phyloP scores from a whole-genome alignment of 1,284 basidiomycete genomes.

The Tylopilus sp. region DNA sequence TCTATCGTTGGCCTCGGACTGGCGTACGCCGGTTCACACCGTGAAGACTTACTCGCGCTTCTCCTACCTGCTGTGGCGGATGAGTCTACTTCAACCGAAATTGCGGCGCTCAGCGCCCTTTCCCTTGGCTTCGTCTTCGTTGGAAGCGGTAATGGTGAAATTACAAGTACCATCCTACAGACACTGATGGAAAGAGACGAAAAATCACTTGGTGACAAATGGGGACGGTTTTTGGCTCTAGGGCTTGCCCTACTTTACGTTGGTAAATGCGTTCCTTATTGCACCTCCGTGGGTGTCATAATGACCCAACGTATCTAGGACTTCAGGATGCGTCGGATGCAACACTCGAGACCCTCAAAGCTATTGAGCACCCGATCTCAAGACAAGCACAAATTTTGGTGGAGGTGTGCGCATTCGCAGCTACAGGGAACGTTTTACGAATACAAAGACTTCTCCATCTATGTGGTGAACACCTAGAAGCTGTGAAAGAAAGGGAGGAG shows the following conservation, averaged over 20 bases:
- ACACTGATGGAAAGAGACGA: conserved; percentile 88
- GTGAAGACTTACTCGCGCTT: conserved; percentile 80
- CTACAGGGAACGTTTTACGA: conserved; percentile 94
- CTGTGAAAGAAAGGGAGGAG: conserved; percentile 54
- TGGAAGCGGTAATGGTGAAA: conserved; percentile 93
- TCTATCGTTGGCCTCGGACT: conserved; percentile 92
- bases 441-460: conserved; percentile 92
- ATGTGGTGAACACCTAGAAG: conserved; percentile 88
- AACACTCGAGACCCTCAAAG: conserved; percentile 93
- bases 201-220: conserved; percentile 83
- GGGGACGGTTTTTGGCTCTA: conserved; percentile 89
- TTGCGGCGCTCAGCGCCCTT: conserved; percentile 83
- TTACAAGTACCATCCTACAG: conserved; percentile 88
- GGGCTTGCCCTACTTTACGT: conserved; percentile 92
- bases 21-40: conserved; percentile 91
- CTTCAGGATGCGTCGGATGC: conserved; percentile 92
- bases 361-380: conserved; percentile 90
- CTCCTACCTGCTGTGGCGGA: conserved; percentile 83
- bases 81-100: conserved; percentile 84
- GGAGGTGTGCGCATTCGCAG: conserved; percentile 93
- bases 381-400: conserved; percentile 92
- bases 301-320: conserved; percentile 46
- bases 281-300: neutral
- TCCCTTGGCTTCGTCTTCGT: conserved; percentile 95
- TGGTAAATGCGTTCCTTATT: conserved; percentile 48